These are phyloP conservation scores for Botrytis fabae DNA, from an alignment of 2,329 filamentous ascomycete species.

Conservation along the genomic window DNA sequence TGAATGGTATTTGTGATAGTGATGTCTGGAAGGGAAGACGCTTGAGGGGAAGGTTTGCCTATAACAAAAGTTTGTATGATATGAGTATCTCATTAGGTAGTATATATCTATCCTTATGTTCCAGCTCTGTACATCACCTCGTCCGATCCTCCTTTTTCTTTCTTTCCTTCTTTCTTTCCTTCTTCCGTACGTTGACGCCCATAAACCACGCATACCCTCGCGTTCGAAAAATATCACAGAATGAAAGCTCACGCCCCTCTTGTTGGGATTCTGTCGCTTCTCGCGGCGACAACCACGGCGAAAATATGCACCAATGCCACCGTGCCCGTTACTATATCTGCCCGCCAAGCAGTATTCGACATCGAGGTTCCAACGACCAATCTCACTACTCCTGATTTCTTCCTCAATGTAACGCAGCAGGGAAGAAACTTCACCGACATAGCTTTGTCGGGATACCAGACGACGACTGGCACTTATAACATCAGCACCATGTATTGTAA, in stretches of 20 bases:
- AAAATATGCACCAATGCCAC: background rate
- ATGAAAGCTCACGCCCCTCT: background rate
- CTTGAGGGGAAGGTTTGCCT: background rate
- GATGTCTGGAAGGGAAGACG: background rate
- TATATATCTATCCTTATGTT: background rate
- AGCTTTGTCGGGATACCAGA: slow-evolving; percentile 50
- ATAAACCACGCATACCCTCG: background rate
- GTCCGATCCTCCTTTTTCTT: background rate
- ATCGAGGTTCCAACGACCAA: background rate
- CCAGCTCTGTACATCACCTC: background rate
- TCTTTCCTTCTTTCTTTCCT: no score
- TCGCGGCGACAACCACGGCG: background rate
- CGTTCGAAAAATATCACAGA: background rate
- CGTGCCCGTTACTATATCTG: background rate
- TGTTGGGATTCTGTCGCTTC: background rate
- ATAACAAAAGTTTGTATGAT: background rate
- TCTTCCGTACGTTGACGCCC: background rate
- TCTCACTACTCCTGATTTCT: slow-evolving; percentile 49
- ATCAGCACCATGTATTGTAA: slow-evolving; percentile 49
- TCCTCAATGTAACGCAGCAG: slow-evolving; percentile 50
- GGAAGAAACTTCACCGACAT: slow-evolving; percentile 51
- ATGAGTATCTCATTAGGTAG: background rate
- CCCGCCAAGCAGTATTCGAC: background rate
- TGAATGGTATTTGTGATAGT: background rate
- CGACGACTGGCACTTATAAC: slow-evolving; percentile 54